A percentile compares a stretch with the other conserved stretches of the same genome.
phyloP scores from a whole-genome alignment of 768 basidiomycete genomes.

The Podaxis mareebaensis region DNA sequence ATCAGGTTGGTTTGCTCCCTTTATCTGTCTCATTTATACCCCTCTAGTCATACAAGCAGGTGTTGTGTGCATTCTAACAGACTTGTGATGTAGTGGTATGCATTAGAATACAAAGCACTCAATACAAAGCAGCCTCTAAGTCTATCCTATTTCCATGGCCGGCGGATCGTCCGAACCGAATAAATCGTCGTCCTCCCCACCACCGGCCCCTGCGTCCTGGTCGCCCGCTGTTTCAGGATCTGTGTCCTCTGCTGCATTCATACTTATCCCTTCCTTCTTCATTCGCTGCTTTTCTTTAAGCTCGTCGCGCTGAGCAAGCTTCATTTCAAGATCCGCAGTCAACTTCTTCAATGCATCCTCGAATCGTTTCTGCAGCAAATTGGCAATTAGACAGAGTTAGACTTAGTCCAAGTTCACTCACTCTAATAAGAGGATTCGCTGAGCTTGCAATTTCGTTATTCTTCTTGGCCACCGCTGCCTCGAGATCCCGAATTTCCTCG shows the following conservation, averaged over 20 bases:
- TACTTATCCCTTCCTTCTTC: slow-evolving; percentile 64
- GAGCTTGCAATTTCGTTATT: slow-evolving; percentile 79
- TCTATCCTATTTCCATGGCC: slow-evolving; percentile 30
- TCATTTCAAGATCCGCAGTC: slow-evolving; percentile 83
- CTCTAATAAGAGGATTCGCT: slow-evolving; percentile 85
- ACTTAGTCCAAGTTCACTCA: slow-evolving; percentile 26
- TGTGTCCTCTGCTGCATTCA: slow-evolving; percentile 38
- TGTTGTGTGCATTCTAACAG: slow-evolving; percentile 49
- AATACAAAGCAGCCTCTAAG: not conserved
- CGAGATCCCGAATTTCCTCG: slow-evolving; percentile 88
- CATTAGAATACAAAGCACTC: not conserved
- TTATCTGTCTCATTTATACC: slow-evolving; percentile 75
- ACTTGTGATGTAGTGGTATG: slow-evolving; percentile 20
- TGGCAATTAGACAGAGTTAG: slow-evolving; percentile 6
- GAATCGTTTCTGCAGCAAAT: slow-evolving; percentile 71
- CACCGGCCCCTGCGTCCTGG: slow-evolving; percentile 33
- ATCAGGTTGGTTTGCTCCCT: slow-evolving; percentile 82
- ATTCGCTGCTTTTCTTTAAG: slow-evolving; percentile 73
- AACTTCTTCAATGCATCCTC: slow-evolving; percentile 91
- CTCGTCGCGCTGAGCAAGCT: slow-evolving; percentile 76
- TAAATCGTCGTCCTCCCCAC: slow-evolving; percentile 36
- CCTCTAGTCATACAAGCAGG: slow-evolving; percentile 75
- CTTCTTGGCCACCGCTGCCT: slow-evolving; percentile 87
- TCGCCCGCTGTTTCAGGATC: slow-evolving; percentile 36
- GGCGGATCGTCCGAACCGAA: slow-evolving; percentile 54